These are phyloP conservation scores for Mrakia hoshinonis DNA, from an alignment of 768 basidiomycete genomes.

Conservation along the genomic window DNA sequence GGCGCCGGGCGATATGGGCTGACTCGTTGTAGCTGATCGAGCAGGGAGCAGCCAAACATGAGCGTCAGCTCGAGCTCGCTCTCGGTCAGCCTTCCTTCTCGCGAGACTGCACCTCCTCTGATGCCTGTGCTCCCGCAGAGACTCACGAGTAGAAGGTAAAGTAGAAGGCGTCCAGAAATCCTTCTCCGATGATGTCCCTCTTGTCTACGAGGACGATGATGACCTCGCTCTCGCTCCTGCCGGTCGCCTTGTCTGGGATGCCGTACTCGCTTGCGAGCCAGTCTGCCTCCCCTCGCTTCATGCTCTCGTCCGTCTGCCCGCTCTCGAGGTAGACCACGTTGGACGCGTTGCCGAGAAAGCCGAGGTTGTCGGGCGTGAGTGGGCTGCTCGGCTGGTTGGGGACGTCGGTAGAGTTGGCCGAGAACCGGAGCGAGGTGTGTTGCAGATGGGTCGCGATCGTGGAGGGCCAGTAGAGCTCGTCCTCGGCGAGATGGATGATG, in stretches of 20 bases:
- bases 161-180: conserved; percentile 29
- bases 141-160: conserved; percentile 30
- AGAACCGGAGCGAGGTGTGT: conserved; percentile 9
- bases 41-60: background rate
- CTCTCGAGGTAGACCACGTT: conserved; percentile 21
- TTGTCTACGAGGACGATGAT: conserved; percentile 30
- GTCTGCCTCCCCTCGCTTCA: conserved; percentile 21
- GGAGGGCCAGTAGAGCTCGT: conserved; percentile 28
- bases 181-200: conserved; percentile 27
- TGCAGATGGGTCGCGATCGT: conserved; percentile 18
- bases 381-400: background rate
- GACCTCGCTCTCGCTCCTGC: conserved; percentile 24
- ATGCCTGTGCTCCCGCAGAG: background rate
- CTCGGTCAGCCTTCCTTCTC: background rate
- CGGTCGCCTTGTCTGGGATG: conserved; percentile 17
- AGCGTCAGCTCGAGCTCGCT: background rate
- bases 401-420: background rate
- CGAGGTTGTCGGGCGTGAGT: conserved; percentile 13
- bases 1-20: background rate
- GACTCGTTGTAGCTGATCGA: conserved; percentile 21
- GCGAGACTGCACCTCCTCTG: no score
- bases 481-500: conserved; percentile 21
- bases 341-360: conserved; percentile 17
- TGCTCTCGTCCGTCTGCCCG: conserved; percentile 15
- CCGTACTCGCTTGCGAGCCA: conserved; percentile 28